These are phyloP conservation scores for Diaporthe capsici DNA, from an alignment of 2,329 filamentous ascomycete species.

Conservation along the genomic window DNA sequence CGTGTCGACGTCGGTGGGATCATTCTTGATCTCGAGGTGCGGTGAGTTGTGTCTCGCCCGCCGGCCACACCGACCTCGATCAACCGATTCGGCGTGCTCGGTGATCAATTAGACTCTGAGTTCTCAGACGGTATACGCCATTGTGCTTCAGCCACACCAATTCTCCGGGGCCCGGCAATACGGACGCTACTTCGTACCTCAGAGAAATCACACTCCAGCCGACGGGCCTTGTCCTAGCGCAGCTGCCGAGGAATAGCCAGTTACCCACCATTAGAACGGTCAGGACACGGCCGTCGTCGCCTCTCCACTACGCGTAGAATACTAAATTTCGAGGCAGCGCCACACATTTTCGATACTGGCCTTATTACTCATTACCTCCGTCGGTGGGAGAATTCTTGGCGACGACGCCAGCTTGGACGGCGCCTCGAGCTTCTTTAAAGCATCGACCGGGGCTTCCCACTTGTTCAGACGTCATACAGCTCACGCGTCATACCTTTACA, in stretches of 20 bases:
- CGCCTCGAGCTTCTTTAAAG: constrained; percentile 26
- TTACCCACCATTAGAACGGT: neutral
- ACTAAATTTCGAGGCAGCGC: neutral
- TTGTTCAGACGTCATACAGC: constrained; percentile 22
- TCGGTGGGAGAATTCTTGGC: neutral
- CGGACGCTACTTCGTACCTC: neutral
- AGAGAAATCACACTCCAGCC: neutral
- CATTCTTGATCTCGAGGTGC: constrained; percentile 3
- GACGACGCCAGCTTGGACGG: constrained; percentile 11
- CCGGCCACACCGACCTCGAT: constrained; percentile 23
- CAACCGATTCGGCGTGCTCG: neutral
- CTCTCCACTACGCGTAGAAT: neutral
- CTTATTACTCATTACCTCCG: neutral
- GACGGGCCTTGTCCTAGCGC: constrained; percentile 14
- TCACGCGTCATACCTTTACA: constrained; percentile 33
- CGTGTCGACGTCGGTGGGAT: neutral
- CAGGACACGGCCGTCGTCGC: neutral
- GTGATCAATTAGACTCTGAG: constrained; percentile 26
- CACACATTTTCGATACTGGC: neutral
- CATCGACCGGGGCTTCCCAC: constrained; percentile 12
- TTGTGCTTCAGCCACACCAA: constrained; percentile 14
- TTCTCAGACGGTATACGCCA: constrained; percentile 18
- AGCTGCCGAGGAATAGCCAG: constrained; percentile 1
- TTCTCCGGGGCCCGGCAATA: neutral
- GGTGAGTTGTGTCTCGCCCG: constrained; percentile 26